These are phyloP conservation scores for Hypholoma fasciculare DNA, from an alignment of 768 basidiomycete species.

Conservation along the genomic window DNA sequence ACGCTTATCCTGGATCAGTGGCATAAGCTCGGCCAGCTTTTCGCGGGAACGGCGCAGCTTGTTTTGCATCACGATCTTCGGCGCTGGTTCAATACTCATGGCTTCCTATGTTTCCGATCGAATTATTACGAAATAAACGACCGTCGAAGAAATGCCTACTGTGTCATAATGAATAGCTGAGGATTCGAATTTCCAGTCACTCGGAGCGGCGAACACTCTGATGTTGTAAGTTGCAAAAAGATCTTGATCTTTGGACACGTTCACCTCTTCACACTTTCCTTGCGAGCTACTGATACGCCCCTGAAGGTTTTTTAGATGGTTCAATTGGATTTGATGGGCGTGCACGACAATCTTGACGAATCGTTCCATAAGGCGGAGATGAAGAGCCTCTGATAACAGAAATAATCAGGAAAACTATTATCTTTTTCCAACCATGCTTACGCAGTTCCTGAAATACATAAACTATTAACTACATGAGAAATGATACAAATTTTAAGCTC, in stretches of 20 bases:
- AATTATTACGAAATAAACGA: neutral
- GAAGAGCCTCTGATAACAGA: slow-evolving; percentile 58
- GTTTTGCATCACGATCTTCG: slow-evolving; percentile 83
- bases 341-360: slow-evolving; percentile 56
- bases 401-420: slow-evolving; percentile 4
- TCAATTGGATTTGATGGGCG: slow-evolving; percentile 57
- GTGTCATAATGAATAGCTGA: slow-evolving; percentile 76
- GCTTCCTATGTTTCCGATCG: slow-evolving; percentile 40
- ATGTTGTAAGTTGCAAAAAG: slow-evolving; percentile 75
- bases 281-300: slow-evolving; percentile 47
- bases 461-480: slow-evolving; percentile 3
- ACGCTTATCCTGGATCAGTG: slow-evolving; percentile 65
- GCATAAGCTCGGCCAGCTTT: slow-evolving; percentile 64
- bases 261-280: slow-evolving; percentile 48
- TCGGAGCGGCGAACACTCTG: slow-evolving; percentile 61
- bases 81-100: slow-evolving; percentile 64
- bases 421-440: slow-evolving; percentile 32
- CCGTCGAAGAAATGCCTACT: slow-evolving; percentile 34
- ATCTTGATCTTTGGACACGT: slow-evolving; percentile 61
- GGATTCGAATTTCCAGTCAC: slow-evolving; percentile 76
- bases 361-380: slow-evolving; percentile 58
- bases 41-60: slow-evolving; percentile 58
- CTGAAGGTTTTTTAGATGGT: slow-evolving; percentile 61
- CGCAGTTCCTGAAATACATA: slow-evolving; percentile 61
- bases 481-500: slow-evolving; percentile 24